These are phyloP conservation scores for Myxozyma kluyveri DNA, from an alignment of 805 yeast species.

Conservation along the genomic window DNA sequence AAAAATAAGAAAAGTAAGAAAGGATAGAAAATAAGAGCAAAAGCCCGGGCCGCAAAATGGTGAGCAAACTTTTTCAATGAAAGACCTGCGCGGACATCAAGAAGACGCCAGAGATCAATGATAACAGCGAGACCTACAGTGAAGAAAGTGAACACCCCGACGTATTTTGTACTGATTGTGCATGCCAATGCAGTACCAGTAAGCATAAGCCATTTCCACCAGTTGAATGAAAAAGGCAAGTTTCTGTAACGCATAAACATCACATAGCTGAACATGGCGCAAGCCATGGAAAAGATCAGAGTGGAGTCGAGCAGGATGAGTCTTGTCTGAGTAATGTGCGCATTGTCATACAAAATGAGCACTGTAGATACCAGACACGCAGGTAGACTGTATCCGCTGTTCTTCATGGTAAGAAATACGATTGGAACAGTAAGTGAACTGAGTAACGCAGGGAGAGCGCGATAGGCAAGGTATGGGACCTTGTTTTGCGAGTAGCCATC, in stretches of 20 bases:
- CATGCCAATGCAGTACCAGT: slow-evolving; percentile 87
- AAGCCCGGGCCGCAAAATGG: slow-evolving; percentile 74
- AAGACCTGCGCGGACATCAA: slow-evolving; percentile 69
- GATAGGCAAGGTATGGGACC: slow-evolving; percentile 82
- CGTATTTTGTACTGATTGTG: slow-evolving; percentile 93
- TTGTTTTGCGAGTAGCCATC: slow-evolving; percentile 71
- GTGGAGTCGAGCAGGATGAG: slow-evolving; percentile 91
- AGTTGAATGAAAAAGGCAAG: slow-evolving; percentile 60
- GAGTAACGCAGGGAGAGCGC: slow-evolving; percentile 73
- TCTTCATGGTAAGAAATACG: slow-evolving; percentile 80
- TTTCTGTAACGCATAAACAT: slow-evolving; percentile 70
- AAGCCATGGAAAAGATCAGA: slow-evolving; percentile 76
- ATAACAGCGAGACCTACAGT: slow-evolving; percentile 84
- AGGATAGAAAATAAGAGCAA: slow-evolving; percentile 73
- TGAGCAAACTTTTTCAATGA: slow-evolving; percentile 49
- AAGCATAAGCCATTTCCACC: slow-evolving; percentile 85
- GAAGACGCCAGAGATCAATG: slow-evolving; percentile 81
- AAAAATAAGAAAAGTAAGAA: slow-evolving; percentile 77
- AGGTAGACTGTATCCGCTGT: slow-evolving; percentile 72
- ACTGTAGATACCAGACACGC: slow-evolving; percentile 75
- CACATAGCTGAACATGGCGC: slow-evolving; percentile 73
- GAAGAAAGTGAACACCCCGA: slow-evolving; percentile 87
- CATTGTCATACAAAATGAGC: slow-evolving; percentile 80
- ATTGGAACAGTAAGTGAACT: slow-evolving; percentile 82
- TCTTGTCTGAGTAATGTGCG: slow-evolving; percentile 86